Evolutionary conservation across 2,329 filamentous ascomycete species (phyloP).

Genomic region (Trichoderma endophyticum): DNA sequence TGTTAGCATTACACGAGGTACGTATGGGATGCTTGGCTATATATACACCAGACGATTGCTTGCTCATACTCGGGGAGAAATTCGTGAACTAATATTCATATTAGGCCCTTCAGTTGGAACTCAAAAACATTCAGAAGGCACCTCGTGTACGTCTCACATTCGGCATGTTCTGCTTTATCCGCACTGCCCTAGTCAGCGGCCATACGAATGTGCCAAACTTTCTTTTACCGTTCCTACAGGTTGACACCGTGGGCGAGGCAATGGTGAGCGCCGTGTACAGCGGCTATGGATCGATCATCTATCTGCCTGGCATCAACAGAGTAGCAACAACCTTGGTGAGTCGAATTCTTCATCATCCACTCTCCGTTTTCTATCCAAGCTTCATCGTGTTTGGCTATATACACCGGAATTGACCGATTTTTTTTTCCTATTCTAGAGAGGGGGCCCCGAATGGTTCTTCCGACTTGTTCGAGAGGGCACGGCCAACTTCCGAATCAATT

Average conservation of each 20-base stretch:
- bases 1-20: constrained; percentile 30
- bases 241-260: constrained; percentile 32
- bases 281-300: constrained; percentile 31
- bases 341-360: neutral
- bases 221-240: constrained; percentile 31
- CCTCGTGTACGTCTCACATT: constrained; percentile 29
- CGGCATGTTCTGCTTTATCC: constrained; percentile 32
- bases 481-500: constrained; percentile 7
- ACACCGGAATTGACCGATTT: neutral
- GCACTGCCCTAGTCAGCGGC: constrained; percentile 32
- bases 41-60: neutral
- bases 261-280: constrained; percentile 31
- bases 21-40: neutral
- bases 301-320: constrained; percentile 30
- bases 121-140: constrained; percentile 30
- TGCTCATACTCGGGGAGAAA: no score
- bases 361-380: neutral
- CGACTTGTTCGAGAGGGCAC: constrained; percentile 19
- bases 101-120: constrained; percentile 31
- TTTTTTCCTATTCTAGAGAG: constrained; percentile 15
- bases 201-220: constrained; percentile 28
- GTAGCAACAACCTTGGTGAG: constrained; percentile 30
- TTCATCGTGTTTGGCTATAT: neutral
- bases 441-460: constrained; percentile 24
- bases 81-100: neutral